phyloP scores from a whole-genome alignment of 1,139 yeast species.

The Zygosaccharomyces sapae region DNA sequence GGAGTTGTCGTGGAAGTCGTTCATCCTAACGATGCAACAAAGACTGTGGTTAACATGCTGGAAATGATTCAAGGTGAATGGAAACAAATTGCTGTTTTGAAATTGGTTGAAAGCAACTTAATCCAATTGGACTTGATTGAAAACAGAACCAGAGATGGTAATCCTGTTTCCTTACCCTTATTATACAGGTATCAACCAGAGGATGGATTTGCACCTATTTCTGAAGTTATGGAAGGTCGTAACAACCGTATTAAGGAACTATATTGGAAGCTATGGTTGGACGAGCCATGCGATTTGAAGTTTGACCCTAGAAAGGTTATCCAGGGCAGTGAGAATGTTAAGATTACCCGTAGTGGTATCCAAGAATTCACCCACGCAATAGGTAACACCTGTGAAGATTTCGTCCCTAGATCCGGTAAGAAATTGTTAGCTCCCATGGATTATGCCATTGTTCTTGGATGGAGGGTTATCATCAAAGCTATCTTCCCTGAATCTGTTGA shows the following conservation, averaged over 20 bases:
- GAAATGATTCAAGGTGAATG: conserved; percentile 72
- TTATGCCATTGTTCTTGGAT: conserved; percentile 95
- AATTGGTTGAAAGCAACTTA: conserved; percentile 41
- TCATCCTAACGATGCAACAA: conserved; percentile 46
- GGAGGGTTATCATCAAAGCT: conserved; percentile 97
- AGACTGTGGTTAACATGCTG: conserved; percentile 58
- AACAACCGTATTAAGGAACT: conserved; percentile 89
- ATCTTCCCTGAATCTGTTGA: conserved; percentile 95
- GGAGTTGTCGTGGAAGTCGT: conserved; percentile 58
- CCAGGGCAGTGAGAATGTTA: conserved; percentile 63
- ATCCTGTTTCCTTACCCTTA: conserved; percentile 71
- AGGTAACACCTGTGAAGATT: conserved; percentile 95
- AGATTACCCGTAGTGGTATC: conserved; percentile 71
- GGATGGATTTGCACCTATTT: conserved; percentile 92
- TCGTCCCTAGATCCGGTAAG: conserved; percentile 83
- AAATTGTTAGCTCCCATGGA: conserved; percentile 95
- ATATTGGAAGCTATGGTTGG: conserved; percentile 98
- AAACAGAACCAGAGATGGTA: conserved; percentile 76
- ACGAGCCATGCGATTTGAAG: conserved; percentile 58
- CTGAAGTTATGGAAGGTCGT: conserved; percentile 86
- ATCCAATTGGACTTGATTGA: conserved; percentile 78
- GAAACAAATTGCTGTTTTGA: conserved; percentile 65
- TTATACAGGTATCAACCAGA: conserved; percentile 74
- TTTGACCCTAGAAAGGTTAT: conserved; percentile 67
- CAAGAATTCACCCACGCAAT: conserved; percentile 95